Evolutionary conservation across 495 filamentous ascomycete genomes (phyloP), one percentile per base, ranked within the genome.

Genomic region (Daldinia caldariorum): DNA sequence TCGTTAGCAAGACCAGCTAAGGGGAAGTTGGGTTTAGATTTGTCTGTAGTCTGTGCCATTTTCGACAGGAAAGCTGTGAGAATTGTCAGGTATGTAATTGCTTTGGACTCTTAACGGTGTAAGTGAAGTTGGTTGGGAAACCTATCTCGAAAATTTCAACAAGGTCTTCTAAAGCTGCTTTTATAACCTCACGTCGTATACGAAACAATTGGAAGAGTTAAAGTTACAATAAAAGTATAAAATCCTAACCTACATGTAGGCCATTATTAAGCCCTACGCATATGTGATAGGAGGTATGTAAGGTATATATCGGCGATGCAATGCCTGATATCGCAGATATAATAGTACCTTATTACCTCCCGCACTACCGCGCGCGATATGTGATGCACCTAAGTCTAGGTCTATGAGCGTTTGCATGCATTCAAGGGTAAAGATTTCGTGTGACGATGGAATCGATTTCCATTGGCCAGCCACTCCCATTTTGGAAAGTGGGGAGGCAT

Each of bases 1-100:
- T 81, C 79, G 16, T 58, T 66, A 41, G 78, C 72, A 6, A 63
- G 51, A 57, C 74, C 59, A 31, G 72, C 68, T 20, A 74, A 59
- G 12, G 76, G 74, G 31, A 79, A 32, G 69, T 71, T 69, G 14
- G 66, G 49, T 60, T 74, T 76, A 16, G 66, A 58, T 35, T 37
- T 65, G 32, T 56, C 56, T 29, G 31, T 13, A 35, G 47, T 31
- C 16, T 22, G 14, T 7, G 58, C 22, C 55, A 71, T 61, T 45
- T 20, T 18, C 18, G 6, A 3, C n/a, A 7, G n/a, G 1, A 43
- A 43, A 43, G 5, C n/a, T 43, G n/a, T 7, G n/a, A 43, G 18
- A n/a, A 43, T n/a, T n/a, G n/a, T n/a, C n/a, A n/a, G n/a, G n/a
- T n/a, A n/a, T n/a, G n/a, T n/a, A n/a, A n/a, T n/a, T 45, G 7